Percentiles rank a stretch among this genome's conserved stretches.
phyloP scores from a whole-genome alignment of 768 basidiomycete species.

The Hirschioporus abietinus region DNA sequence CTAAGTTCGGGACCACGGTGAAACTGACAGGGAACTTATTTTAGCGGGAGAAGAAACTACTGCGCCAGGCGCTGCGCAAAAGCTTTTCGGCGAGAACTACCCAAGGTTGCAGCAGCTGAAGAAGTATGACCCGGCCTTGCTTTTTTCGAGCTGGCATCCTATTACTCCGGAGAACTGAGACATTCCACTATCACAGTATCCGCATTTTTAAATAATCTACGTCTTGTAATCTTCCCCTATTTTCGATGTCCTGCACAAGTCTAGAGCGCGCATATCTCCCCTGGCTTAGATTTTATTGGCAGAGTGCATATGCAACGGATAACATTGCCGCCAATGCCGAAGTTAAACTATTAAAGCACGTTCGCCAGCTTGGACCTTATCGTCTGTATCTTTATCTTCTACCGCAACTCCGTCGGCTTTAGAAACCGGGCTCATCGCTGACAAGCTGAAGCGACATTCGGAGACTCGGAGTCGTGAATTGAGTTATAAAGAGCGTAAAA shows the following conservation, averaged over 20 bases:
- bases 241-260: not conserved
- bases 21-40: not conserved
- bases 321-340: not conserved
- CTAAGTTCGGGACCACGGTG: not conserved
- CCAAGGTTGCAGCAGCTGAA: constrained; percentile 35
- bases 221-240: not conserved
- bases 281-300: not conserved
- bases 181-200: not conserved
- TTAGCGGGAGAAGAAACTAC: not conserved
- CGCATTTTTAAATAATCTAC: not conserved
- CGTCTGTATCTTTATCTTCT: no score
- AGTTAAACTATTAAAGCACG: constrained; percentile 1
- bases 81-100: constrained; percentile 35
- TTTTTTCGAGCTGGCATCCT: constrained; percentile 45
- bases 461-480: no score
- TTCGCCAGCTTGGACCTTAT: not conserved
- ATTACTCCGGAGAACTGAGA: constrained; percentile 25
- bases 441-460: no score
- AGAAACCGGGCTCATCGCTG: no score
- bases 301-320: not conserved
- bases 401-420: no score
- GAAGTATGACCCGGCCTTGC: constrained; percentile 36
- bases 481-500: no score
- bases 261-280: not conserved
- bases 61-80: not conserved